phyloP scores from a whole-genome alignment of 2,329 filamentous ascomycete species.

The Gremmenia infestans region DNA sequence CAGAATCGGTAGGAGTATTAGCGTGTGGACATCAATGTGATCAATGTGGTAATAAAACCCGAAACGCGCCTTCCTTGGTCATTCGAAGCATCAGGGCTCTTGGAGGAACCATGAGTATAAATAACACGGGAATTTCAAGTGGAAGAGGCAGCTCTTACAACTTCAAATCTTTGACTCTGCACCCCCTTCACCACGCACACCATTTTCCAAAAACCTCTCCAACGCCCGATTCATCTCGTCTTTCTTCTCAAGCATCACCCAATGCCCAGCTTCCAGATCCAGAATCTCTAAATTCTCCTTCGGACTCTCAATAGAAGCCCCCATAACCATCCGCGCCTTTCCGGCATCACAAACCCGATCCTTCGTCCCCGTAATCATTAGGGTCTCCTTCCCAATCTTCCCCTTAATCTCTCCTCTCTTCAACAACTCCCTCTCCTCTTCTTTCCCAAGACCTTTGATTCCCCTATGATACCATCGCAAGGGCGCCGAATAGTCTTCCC shows the following conservation, averaged over 20 bases:
- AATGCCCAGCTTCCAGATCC: conserved; percentile 21
- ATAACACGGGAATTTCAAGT: too few relatives aligned
- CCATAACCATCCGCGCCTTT: conserved; percentile 7
- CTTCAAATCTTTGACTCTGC: not conserved
- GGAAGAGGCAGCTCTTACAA: not conserved
- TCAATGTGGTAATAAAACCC: too few relatives aligned
- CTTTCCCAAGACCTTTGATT: conserved; percentile 6
- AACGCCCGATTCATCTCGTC: conserved; percentile 14
- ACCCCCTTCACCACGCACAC: not conserved
- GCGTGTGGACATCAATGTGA: too few relatives aligned
- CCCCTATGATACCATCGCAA: conserved; percentile 17
- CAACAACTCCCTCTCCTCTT: conserved; percentile 12
- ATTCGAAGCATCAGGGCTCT: too few relatives aligned
- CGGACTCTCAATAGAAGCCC: conserved; percentile 3
- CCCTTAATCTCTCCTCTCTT: conserved; percentile 8
- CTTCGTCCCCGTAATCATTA: conserved; percentile 16
- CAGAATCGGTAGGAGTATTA: too few relatives aligned
- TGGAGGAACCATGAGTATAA: too few relatives aligned
- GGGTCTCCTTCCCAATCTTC: conserved; percentile 9
- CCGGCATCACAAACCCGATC: conserved; percentile 11
- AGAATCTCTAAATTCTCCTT: conserved; percentile 7
- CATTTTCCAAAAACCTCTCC: conserved; percentile 5
- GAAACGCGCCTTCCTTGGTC: too few relatives aligned
- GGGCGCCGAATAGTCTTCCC: conserved; percentile 8
- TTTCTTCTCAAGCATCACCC: conserved; percentile 22